phyloP scores from a whole-genome alignment of 2,329 filamentous ascomycete genomes.

The Xylariales sp. region DNA sequence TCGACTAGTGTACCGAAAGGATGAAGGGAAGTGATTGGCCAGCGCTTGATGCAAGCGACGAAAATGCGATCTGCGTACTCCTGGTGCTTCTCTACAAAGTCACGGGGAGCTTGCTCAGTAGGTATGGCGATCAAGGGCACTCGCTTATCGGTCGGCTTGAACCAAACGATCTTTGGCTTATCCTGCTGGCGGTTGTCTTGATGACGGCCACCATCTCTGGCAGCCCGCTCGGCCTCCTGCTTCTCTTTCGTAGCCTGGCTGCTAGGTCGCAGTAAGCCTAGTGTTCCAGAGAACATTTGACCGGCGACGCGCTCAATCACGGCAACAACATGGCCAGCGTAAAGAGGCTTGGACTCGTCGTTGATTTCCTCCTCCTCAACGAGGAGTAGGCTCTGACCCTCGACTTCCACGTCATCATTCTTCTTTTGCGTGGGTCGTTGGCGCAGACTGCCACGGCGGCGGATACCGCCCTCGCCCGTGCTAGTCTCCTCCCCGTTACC shows the following conservation, averaged over 20 bases:
- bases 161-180: slow-evolving; percentile 99
- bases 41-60: slow-evolving; percentile 97
- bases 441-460: slow-evolving; percentile 87
- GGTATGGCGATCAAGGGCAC: slow-evolving; percentile 97
- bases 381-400: slow-evolving; percentile 91
- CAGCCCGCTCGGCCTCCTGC: slow-evolving; percentile 92
- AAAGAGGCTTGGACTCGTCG: slow-evolving; percentile 95
- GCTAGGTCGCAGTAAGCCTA: slow-evolving; percentile 89
- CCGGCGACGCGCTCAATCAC: slow-evolving; percentile 95
- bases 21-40: slow-evolving; percentile 99
- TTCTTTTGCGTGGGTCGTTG: slow-evolving; percentile 99
- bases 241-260: slow-evolving; percentile 99
- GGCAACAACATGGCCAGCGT: slow-evolving; percentile 93
- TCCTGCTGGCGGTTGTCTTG: slow-evolving; percentile 79
- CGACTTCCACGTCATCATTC: slow-evolving; percentile 98
- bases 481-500: slow-evolving; percentile 58
- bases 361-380: slow-evolving; percentile 99
- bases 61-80: slow-evolving; percentile 98
- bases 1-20: slow-evolving; percentile 97
- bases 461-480: slow-evolving; percentile 75
- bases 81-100: slow-evolving; percentile 98
- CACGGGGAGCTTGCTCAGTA: slow-evolving; percentile 92
- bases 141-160: slow-evolving; percentile 98
- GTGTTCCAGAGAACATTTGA: slow-evolving; percentile 97
- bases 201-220: slow-evolving; percentile 75